Base-by-base conservation (phyloP, 2,329 filamentous ascomycete species). In the Trichoderma sp. region DNA sequence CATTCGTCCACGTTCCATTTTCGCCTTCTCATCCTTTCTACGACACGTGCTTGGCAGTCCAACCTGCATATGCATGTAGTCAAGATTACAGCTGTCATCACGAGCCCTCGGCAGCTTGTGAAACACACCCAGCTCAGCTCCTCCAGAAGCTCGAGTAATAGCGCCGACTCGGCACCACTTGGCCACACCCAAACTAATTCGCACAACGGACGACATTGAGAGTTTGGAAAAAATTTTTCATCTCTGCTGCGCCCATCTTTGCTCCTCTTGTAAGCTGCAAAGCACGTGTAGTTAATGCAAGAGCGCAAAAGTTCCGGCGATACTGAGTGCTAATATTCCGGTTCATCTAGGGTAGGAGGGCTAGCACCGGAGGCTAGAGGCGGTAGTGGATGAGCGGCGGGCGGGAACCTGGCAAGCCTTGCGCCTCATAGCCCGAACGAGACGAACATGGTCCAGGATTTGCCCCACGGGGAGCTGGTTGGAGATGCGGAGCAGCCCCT, bases 401-500 rank as follows among this genome's bases (percentile, higher is more conserved):
- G 24, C 49, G 63, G 63, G 53, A 66, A 66, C 63, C 63, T 66
- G 62, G 62, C 52, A 47, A 57, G 47, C 47, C n/a, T 49, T 49
- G 47, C 47, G 47, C 53, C 16, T n/a, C 53, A 27, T 52, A 55
- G n/a, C 37, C 49, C 24, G 16, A 66, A 19, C 53, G 24, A 49
- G 47, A 49, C 31, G 57, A 40, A 55, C 61, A 56, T 56, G 53
- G 31, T 43, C 52, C 40, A 33, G 55, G 64, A 58, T 67, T 31
- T 67, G 64, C 65, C 65, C 65, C 56, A 68, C 56, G 65, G 58
- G 62, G 33, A 57, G 43, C 24, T 61, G 40, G 43, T 55, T 68
- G 65, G 57, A 61, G 57, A 68, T 56, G 64, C 64, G 64, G 64
- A 67, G 64, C 62, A 58, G 35, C 63, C 63, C 63, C 35, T 53